Conservation (phyloP, 768 basidiomycete species). For the Holtermanniella nyarrowii region DNA sequence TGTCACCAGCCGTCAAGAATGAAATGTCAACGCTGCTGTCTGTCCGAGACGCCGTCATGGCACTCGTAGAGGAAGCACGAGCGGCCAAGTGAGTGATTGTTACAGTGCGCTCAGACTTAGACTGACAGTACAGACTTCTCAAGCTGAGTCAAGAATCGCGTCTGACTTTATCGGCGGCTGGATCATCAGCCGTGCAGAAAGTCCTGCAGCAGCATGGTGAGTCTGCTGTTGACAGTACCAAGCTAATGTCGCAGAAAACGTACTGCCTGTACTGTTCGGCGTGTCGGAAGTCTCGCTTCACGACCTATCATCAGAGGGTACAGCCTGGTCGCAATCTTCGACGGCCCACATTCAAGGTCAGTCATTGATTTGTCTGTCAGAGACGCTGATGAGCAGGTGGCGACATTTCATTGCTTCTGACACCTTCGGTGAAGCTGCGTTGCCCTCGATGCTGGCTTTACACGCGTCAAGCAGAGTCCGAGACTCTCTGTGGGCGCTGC, state of each 20-base stretch:
- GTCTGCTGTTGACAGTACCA: background rate
- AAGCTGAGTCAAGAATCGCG: slow-evolving; percentile 59
- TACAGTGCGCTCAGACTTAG: background rate
- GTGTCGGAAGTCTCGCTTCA: slow-evolving; percentile 2
- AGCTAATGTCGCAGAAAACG: background rate
- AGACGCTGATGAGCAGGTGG: slow-evolving; percentile 20
- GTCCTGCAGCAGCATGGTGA: background rate
- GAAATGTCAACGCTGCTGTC: slow-evolving; percentile 58
- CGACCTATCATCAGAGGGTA: background rate
- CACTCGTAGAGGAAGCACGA: slow-evolving; percentile 66
- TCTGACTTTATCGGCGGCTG: slow-evolving; percentile 56
- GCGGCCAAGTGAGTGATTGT: slow-evolving; percentile 53
- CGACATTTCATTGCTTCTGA: slow-evolving; percentile 22
- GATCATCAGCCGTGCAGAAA: slow-evolving; percentile 26
- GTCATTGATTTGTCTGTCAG: slow-evolving; percentile 20
- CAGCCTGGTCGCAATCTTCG: background rate
- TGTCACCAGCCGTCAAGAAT: slow-evolving; percentile 48
- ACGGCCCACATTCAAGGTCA: slow-evolving; percentile 1
- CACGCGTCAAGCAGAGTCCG: slow-evolving; percentile 48
- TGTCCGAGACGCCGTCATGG: slow-evolving; percentile 54
- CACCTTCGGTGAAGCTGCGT: slow-evolving; percentile 54
- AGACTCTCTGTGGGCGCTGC: too few relatives aligned
- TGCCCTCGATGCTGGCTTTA: slow-evolving; percentile 90
- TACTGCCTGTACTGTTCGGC: slow-evolving; percentile 7
- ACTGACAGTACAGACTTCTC: background rate